phyloP scores from a whole-genome alignment of 441 rosid species.

The Theobroma grandiflorum region DNA sequence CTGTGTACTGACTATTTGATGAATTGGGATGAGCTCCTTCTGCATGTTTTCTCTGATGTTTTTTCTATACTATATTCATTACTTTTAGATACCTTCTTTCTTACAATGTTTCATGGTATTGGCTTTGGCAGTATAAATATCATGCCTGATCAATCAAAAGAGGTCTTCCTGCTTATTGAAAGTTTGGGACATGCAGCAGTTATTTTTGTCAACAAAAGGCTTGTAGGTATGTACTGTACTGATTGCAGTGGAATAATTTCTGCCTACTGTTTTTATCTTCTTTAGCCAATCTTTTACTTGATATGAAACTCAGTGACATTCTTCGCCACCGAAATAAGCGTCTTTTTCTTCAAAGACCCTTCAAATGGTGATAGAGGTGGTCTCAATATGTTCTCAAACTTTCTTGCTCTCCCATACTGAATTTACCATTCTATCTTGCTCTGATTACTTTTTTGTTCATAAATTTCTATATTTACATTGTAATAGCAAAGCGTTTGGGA shows the following conservation, averaged over 20 bases:
- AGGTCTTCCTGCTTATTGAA: conserved; percentile 41
- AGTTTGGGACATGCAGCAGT: conserved; percentile 77
- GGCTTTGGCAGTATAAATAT: conserved; percentile 42
- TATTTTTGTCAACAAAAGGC: conserved; percentile 58
- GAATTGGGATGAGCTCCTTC: not conserved
- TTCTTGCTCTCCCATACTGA: not conserved
- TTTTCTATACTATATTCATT: not conserved
- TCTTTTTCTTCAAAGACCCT: not conserved
- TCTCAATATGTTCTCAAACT: not conserved
- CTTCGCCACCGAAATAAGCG: not conserved
- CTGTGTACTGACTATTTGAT: not conserved
- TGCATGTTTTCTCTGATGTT: not conserved
- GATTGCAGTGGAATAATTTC: conserved; percentile 13
- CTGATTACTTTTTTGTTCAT: not conserved
- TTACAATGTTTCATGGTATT: conserved; percentile 23
- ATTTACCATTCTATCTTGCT: not conserved
- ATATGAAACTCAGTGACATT: not conserved
- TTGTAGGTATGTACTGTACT: conserved; percentile 43
- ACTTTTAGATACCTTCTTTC: not conserved
- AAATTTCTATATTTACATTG: not conserved
- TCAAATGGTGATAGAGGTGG: not conserved
- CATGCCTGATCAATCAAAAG: conserved; percentile 36
- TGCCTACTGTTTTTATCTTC: not conserved
- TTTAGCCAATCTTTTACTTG: not conserved
- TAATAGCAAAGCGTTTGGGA: not conserved